These are phyloP conservation scores for Dillenia turbinata DNA, from an alignment of 164 flowering plant species.

Conservation along the genomic window DNA sequence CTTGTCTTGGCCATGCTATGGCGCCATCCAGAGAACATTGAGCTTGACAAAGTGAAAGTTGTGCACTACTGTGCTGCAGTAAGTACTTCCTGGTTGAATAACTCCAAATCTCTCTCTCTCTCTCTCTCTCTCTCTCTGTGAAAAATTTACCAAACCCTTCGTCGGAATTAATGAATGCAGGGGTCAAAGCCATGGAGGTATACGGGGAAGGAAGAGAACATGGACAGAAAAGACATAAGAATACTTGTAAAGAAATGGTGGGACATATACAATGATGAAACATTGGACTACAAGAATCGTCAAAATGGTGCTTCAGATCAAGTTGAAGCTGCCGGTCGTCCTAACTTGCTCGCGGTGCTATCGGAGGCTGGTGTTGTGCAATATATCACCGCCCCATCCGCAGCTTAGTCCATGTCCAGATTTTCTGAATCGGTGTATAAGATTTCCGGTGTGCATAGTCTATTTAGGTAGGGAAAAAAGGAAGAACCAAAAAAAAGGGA, in stretches of 20 bases:
- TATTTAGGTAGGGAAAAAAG: no score
- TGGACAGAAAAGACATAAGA: constrained; percentile 73
- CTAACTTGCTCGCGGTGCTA: constrained; percentile 17
- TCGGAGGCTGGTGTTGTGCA: constrained; percentile 34
- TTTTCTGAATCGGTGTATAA: no score
- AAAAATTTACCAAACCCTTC: no score
- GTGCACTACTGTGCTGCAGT: constrained; percentile 19
- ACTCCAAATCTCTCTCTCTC: no score
- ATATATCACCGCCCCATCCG: constrained; percentile 39
- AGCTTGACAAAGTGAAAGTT: constrained; percentile 2
- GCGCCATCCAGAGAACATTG: constrained; percentile 8
- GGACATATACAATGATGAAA: constrained; percentile 63
- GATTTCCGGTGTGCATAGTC: no score
- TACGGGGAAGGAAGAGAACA: constrained; percentile 77
- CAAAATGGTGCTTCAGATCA: background rate
- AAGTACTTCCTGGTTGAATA: no score
- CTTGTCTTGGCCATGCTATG: constrained; percentile 55
- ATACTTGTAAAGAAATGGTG: constrained; percentile 69
- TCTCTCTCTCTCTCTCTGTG: no score
- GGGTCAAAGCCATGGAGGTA: constrained; percentile 91
- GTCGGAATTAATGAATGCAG: constrained; percentile 5
- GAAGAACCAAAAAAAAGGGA: no score
- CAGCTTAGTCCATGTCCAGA: constrained; percentile 23
- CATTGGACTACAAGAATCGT: constrained; percentile 39
- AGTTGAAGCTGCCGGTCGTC: constrained; percentile 14